A percentile compares a stretch with the other conserved stretches of the same genome.
These are phyloP conservation scores for Arthrinium phaeospermum DNA, from an alignment of 2,329 filamentous ascomycete genomes.

Conservation along the genomic window DNA sequence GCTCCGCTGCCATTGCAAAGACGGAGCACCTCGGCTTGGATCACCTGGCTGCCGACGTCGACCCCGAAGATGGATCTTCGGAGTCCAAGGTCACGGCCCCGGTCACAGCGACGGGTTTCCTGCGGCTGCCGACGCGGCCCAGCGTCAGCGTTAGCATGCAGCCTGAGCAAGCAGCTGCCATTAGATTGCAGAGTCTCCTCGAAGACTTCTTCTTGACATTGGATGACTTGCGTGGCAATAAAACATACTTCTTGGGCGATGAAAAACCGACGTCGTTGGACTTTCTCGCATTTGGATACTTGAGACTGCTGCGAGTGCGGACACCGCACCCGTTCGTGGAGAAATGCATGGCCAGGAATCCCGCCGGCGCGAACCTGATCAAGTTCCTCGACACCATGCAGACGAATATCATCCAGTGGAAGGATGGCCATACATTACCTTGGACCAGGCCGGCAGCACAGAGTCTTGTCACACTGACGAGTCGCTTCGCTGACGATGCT, in stretches of 20 bases:
- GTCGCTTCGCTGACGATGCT: constrained; percentile 39
- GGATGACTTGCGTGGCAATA: constrained; percentile 63
- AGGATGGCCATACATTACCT: constrained; percentile 26
- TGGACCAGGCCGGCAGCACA: constrained; percentile 29
- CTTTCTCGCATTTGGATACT: constrained; percentile 80
- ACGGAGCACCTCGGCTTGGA: constrained; percentile 75
- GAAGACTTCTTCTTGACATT: constrained; percentile 75
- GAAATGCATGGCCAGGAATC: constrained; percentile 33
- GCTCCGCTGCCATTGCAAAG: constrained; percentile 70
- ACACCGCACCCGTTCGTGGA: constrained; percentile 53
- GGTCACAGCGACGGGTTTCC: constrained; percentile 40
- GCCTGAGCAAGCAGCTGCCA: constrained; percentile 73
- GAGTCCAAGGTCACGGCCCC: constrained; percentile 42
- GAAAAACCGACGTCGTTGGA: constrained; percentile 68
- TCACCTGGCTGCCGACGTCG: constrained; percentile 66
- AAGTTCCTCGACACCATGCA: constrained; percentile 31
- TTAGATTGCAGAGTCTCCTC: constrained; percentile 77
- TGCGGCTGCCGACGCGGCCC: constrained; percentile 39
- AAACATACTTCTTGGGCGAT: constrained; percentile 57
- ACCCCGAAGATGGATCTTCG: constrained; percentile 40
- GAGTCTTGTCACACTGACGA: constrained; percentile 27
- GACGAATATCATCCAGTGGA: constrained; percentile 16
- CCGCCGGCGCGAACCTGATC: constrained; percentile 31
- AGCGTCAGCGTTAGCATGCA: constrained; percentile 54
- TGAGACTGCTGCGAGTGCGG: constrained; percentile 70